phyloP scores from a whole-genome alignment of 495 filamentous ascomycete species.

The Aspergillus indologenus region DNA sequence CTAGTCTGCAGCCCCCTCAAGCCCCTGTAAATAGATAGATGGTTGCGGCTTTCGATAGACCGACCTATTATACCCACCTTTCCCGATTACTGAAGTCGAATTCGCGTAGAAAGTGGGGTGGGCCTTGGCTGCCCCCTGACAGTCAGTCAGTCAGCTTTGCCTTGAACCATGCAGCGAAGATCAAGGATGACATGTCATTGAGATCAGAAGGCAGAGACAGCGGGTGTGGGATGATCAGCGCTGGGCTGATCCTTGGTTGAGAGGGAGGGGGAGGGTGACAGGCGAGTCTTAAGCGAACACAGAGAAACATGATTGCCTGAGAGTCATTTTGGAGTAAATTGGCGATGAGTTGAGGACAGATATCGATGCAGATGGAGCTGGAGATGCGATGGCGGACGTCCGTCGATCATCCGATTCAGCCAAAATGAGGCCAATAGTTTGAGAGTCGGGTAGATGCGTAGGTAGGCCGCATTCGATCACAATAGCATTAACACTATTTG shows the following conservation, averaged over 20 bases:
- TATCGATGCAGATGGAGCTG: not conserved
- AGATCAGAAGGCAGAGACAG: not conserved
- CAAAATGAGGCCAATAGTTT: not conserved
- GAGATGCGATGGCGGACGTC: not conserved
- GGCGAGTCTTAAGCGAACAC: not conserved
- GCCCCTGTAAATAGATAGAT: not conserved
- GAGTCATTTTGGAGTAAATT: not conserved
- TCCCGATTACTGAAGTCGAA: not conserved
- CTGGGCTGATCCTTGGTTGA: constrained; percentile 3
- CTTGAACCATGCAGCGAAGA: constrained; percentile 4
- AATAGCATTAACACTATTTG: not conserved
- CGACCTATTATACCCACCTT: not conserved
- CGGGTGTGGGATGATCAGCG: not conserved
- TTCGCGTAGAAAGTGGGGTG: not conserved
- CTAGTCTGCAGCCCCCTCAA: not conserved
- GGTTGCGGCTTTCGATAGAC: not conserved
- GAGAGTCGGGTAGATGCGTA: not conserved
- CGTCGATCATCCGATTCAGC: constrained; percentile 3
- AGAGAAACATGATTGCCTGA: not conserved
- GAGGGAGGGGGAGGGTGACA: not conserved
- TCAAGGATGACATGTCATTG: constrained; percentile 3
- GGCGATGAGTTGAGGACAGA: not conserved
- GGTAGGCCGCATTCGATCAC: not conserved
- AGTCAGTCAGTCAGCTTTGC: not conserved
- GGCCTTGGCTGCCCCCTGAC: not conserved